Evolutionary conservation across 345 rosid genomes (phyloP).

Genomic region (Pistacia atlantica): DNA sequence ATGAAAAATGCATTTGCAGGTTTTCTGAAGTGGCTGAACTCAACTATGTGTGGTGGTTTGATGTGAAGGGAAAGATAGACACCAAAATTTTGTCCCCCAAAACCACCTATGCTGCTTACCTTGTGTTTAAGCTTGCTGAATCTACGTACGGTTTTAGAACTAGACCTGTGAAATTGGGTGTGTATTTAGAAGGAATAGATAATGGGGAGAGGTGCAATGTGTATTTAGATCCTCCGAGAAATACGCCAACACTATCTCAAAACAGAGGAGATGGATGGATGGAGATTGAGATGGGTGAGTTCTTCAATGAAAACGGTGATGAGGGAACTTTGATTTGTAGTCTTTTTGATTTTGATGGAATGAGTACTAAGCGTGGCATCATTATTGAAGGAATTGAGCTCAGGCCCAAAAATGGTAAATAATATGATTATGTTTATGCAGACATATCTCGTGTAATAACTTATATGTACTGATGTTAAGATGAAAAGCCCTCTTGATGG

Average conservation of each 20-base stretch:
- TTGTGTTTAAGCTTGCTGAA: slow-evolving; percentile 17
- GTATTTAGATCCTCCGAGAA: not conserved
- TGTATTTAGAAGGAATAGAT: not conserved
- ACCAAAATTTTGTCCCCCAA: slow-evolving; percentile 22
- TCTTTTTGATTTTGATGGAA: slow-evolving; percentile 24
- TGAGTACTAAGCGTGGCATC: slow-evolving; percentile 26
- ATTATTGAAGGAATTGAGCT: slow-evolving; percentile 46
- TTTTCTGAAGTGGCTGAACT: slow-evolving; percentile 33
- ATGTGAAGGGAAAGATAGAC: slow-evolving; percentile 21
- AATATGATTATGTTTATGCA: not conserved
- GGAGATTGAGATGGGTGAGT: slow-evolving; percentile 37
- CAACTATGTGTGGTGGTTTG: slow-evolving; percentile 14
- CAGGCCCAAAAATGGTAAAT: slow-evolving; percentile 29
- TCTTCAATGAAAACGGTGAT: slow-evolving; percentile 15
- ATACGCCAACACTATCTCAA: not conserved
- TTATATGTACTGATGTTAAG: too few species aligned
- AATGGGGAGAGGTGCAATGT: not conserved
- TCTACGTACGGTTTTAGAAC: not conserved
- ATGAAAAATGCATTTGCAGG: slow-evolving; percentile 13
- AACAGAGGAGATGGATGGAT: slow-evolving; percentile 42
- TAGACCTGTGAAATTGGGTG: slow-evolving; percentile 15
- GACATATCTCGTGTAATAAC: too few species aligned
- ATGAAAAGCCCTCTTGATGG: too few species aligned
- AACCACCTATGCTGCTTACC: slow-evolving; percentile 32
- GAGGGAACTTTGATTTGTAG: slow-evolving; percentile 21